Evolutionary conservation across 2,329 filamentous ascomycete genomes (phyloP).

Genomic region (Colletotrichum graminicola): DNA sequence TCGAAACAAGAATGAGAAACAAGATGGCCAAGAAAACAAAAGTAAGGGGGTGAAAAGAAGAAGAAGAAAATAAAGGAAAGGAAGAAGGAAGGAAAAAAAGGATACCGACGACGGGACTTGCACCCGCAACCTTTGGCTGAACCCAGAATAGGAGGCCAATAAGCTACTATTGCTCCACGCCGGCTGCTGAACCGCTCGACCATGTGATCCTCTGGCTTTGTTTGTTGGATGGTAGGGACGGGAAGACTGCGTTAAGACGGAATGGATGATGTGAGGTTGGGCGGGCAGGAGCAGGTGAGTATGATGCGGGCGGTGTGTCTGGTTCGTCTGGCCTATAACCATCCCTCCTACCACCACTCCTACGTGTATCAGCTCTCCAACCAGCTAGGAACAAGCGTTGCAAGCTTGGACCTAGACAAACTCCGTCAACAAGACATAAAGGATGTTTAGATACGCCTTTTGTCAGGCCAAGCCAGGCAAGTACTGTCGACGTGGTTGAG

Average conservation of each 20-base stretch:
- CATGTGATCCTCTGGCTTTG: conserved; percentile 16
- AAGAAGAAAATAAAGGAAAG: neutral
- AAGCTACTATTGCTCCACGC: conserved; percentile 42
- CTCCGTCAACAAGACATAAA: neutral
- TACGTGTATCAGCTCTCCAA: neutral
- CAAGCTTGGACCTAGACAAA: neutral
- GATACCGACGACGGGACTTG: conserved; percentile 39
- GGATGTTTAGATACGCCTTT: neutral
- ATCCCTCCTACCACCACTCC: neutral
- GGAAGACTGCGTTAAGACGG: conserved; percentile 12
- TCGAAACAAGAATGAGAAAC: neutral
- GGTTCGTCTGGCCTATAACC: neutral
- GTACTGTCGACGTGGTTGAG: neutral
- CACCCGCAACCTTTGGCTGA: conserved; percentile 42
- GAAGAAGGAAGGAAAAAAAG: neutral
- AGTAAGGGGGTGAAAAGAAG: neutral
- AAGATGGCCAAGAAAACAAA: neutral
- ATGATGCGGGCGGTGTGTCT: neutral
- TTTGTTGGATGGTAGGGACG: conserved; percentile 12
- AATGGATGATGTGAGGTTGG: neutral
- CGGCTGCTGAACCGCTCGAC: conserved; percentile 34
- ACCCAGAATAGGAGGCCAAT: conserved; percentile 36
- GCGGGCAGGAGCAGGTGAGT: neutral
- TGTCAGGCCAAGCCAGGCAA: neutral
- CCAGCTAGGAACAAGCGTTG: neutral